Conservation (phyloP, 306 rosid genomes). For the Vigna mungo region DNA sequence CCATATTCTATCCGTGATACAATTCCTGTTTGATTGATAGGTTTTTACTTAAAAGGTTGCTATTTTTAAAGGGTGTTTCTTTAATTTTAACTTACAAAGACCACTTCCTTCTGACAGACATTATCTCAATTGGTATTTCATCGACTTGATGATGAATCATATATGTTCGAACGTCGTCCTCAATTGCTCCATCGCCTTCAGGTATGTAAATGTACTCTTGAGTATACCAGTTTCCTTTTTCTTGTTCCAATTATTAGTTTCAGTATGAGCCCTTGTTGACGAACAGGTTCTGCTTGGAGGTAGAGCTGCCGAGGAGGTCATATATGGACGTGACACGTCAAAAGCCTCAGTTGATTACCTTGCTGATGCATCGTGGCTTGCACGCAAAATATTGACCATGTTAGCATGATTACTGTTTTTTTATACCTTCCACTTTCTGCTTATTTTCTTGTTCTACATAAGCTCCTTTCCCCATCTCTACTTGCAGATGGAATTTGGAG, state of each 20-base stretch:
- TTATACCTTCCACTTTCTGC: constrained; percentile 10
- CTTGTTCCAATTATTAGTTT: constrained; percentile 34
- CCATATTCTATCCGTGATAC: constrained; percentile 8
- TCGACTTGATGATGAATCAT: constrained; percentile 92
- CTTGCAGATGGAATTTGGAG: constrained; percentile 93
- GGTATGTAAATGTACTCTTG: constrained; percentile 53
- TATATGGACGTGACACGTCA: constrained; percentile 94
- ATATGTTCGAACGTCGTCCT: constrained; percentile 90
- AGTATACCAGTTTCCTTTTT: constrained; percentile 42
- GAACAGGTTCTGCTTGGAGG: constrained; percentile 92
- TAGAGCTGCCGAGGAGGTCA: constrained; percentile 97
- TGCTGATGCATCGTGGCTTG: constrained; percentile 98
- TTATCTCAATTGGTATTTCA: constrained; percentile 89
- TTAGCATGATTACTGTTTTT: constrained; percentile 45
- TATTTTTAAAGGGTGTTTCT: constrained; percentile 7
- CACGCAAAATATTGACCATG: constrained; percentile 97
- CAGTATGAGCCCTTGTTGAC: constrained; percentile 7
- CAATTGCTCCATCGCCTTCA: constrained; percentile 95
- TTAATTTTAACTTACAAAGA: constrained; percentile 3
- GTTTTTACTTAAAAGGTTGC: neutral
- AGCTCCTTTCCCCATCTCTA: constrained; percentile 28
- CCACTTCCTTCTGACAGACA: constrained; percentile 61
- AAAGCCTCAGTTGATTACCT: constrained; percentile 88
- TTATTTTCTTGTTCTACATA: constrained; percentile 32
- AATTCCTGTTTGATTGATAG: neutral